Evolutionary conservation across 768 basidiomycete species (phyloP), one percentile per base, ranked within the genome.

Genomic region (Trametes sanguinea): DNA sequence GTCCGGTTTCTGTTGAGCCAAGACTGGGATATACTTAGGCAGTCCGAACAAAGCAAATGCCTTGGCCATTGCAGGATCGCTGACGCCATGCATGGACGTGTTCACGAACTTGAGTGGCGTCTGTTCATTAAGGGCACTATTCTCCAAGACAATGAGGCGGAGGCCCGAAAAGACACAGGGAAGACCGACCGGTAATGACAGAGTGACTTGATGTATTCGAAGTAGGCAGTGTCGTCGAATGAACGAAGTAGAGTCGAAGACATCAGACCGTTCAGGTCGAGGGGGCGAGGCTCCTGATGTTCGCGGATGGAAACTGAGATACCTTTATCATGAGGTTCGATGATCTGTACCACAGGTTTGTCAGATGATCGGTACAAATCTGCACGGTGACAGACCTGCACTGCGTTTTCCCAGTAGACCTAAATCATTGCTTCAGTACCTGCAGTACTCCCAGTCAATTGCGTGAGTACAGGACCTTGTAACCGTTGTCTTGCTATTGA

Each of bases 391-490:
- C 37, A 70, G 33, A 91, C 91, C 77, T 94, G 92, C 0, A 93
- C 88, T 0, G 83, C 90, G 68, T 94, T 94, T 72, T 92, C 89
- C 92, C 92, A 94, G 67, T 94, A 94, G 17, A 93, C 91, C 90
- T 92, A 11, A 17, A 17, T 4, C 14, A 30, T 7, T 30, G 11
- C 30, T 11, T 14, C 11, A 37, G 48, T 50, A 11, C 27, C 9
- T 50, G 16, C 29, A 44, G 27, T 6, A 6, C 11, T 3, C 10
- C 61, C 29, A 9, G 6, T 14, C n/a, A 45, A 10, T 37, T 14
- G n/a, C 6, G 27, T 27, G 45, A 14, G 0, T 17, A 13, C 68
- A n/a, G 60, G 50, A 86, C 92, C 76, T 95, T 95, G 76, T 89
- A 94, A 2, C 93, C 93, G 71, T 95, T 95, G 69, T 95, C 93